Conservation (phyloP, 768 basidiomycete genomes). For the Exidia glandulosa region DNA sequence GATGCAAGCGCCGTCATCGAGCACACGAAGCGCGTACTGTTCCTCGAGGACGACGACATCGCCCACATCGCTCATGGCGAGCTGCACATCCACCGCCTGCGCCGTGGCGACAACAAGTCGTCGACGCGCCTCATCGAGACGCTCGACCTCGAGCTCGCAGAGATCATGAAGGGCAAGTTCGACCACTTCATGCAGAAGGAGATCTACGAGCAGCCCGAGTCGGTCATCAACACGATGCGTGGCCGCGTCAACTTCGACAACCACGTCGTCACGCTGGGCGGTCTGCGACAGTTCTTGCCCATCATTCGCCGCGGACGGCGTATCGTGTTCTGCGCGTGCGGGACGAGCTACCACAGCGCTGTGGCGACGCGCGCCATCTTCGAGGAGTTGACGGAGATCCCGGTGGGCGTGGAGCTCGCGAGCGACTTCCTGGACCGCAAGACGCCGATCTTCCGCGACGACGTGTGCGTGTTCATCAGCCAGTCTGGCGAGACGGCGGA, state of each 20-base stretch:
- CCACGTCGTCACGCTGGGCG: slow-evolving; percentile 85
- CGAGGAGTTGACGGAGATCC: slow-evolving; percentile 97
- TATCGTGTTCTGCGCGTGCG: slow-evolving; percentile 96
- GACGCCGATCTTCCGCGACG: slow-evolving; percentile 99
- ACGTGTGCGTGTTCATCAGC: slow-evolving; percentile 90
- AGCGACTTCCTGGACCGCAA: slow-evolving; percentile 98
- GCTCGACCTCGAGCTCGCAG: slow-evolving; percentile 96
- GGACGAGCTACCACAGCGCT: slow-evolving; percentile 96
- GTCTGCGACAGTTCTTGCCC: slow-evolving; percentile 86
- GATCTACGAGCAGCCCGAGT: slow-evolving; percentile 98
- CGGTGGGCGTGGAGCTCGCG: slow-evolving; percentile 91
- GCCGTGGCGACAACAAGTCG: slow-evolving; percentile 53
- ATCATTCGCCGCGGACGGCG: slow-evolving; percentile 92
- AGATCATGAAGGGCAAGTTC: slow-evolving; percentile 99
- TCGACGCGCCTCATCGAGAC: slow-evolving; percentile 93
- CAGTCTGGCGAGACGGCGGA: slow-evolving; percentile 99
- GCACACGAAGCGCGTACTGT: slow-evolving; percentile 97
- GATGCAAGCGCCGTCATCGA: slow-evolving; percentile 95
- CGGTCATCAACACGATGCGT: slow-evolving; percentile 99
- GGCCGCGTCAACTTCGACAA: slow-evolving; percentile 98
- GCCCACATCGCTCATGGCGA: slow-evolving; percentile 96
- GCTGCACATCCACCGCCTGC: slow-evolving; percentile 96
- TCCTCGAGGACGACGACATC: slow-evolving; percentile 98
- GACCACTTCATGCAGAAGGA: slow-evolving; percentile 99
- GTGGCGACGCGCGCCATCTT: slow-evolving; percentile 95